Conservation (phyloP, 345 rosid genomes). For the Linum trigynum region DNA sequence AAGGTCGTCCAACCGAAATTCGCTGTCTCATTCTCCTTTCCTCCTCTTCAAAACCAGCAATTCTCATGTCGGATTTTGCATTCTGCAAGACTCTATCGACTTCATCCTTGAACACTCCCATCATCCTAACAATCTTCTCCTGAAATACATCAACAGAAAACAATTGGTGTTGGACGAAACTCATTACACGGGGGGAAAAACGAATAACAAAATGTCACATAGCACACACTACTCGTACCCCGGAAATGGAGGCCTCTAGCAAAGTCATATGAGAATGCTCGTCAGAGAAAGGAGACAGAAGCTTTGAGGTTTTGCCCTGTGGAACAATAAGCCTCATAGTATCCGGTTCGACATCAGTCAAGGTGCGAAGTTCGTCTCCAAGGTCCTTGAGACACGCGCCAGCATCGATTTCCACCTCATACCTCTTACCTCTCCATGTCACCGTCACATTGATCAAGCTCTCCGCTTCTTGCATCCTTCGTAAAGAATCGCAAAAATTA, state of each 20-base stretch:
- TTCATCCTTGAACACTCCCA: constrained; percentile 82
- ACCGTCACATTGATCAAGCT: constrained; percentile 32
- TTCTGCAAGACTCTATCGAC: constrained; percentile 40
- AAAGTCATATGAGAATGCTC: constrained; percentile 47
- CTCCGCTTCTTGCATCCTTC: constrained; percentile 34
- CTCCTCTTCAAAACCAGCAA: constrained; percentile 86
- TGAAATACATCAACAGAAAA: constrained; percentile 23
- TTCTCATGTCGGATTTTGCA: constrained; percentile 49
- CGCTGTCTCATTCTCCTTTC: constrained; percentile 63
- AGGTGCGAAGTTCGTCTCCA: constrained; percentile 57
- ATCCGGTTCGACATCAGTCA: constrained; percentile 62
- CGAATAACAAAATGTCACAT: not conserved
- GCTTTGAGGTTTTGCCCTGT: constrained; percentile 47
- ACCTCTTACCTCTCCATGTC: constrained; percentile 70
- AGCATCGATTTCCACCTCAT: constrained; percentile 40
- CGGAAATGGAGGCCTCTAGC: constrained; percentile 39
- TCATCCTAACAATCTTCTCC: constrained; percentile 76
- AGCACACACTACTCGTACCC: constrained; percentile 30
- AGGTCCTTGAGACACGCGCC: constrained; percentile 50
- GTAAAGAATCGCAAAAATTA: constrained; percentile 9
- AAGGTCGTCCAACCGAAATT: constrained; percentile 18
- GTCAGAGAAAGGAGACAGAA: constrained; percentile 62
- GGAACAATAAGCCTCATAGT: constrained; percentile 75
- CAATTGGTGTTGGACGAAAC: not conserved
- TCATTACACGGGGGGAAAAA: not conserved